Conservation (phyloP, 2,329 filamentous ascomycete genomes). For the Colletotrichum orchidophilum region DNA sequence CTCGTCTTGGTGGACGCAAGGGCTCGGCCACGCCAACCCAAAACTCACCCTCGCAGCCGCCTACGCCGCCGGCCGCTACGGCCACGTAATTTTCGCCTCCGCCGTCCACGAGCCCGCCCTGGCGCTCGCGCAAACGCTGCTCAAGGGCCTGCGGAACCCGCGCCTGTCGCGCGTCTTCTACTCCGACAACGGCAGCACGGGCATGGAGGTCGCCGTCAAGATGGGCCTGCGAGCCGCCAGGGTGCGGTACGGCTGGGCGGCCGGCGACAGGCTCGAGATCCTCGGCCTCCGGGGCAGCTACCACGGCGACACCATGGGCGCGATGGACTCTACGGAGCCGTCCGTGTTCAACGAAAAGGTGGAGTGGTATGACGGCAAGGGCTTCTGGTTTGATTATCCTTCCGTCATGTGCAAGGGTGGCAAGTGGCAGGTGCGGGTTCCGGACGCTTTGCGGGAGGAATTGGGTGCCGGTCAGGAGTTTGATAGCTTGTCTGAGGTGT, state of each 20-base stretch:
- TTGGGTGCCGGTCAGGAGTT: constrained; percentile 57
- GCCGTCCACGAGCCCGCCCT: constrained; percentile 83
- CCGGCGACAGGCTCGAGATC: constrained; percentile 68
- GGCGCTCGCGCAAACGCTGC: constrained; percentile 70
- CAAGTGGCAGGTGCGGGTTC: constrained; percentile 70
- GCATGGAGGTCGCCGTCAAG: constrained; percentile 84
- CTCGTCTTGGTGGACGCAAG: constrained; percentile 93
- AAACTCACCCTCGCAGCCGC: constrained; percentile 77
- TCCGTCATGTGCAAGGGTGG: constrained; percentile 73
- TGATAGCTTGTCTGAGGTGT: constrained; percentile 63
- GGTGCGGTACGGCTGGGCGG: constrained; percentile 72
- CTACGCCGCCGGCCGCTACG: constrained; percentile 84
- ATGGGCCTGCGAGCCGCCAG: constrained; percentile 81
- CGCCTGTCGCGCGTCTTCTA: constrained; percentile 80
- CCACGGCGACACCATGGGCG: constrained; percentile 88
- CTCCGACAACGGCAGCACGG: constrained; percentile 85
- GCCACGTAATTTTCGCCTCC: constrained; percentile 88
- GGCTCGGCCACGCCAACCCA: constrained; percentile 82
- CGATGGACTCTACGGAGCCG: constrained; percentile 86
- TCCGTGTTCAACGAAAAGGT: constrained; percentile 82
- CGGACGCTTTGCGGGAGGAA: constrained; percentile 55
- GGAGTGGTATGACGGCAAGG: constrained; percentile 84
- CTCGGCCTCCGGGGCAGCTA: constrained; percentile 83
- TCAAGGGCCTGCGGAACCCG: constrained; percentile 68
- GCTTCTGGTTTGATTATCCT: constrained; percentile 85